Evolutionary conservation across 2,329 filamentous ascomycete species (phyloP).

Genomic region (Alternaria novae-zelandiae): DNA sequence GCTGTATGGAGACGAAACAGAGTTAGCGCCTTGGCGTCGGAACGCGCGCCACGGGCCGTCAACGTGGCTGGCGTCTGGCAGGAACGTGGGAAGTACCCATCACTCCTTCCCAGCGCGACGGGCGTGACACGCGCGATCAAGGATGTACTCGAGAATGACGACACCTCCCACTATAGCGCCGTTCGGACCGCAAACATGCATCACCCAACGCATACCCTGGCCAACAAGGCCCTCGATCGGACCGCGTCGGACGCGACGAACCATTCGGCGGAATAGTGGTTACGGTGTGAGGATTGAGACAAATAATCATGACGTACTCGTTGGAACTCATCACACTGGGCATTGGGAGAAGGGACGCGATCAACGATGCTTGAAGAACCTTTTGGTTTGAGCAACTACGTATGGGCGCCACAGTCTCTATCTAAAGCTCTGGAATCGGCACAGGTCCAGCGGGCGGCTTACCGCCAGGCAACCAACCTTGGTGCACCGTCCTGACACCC

Average conservation of each 20-base stretch:
- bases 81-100: not conserved
- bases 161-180: not conserved
- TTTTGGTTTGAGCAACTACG: not conserved
- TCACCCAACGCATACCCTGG: not conserved
- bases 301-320: not conserved
- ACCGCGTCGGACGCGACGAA: not conserved
- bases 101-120: not conserved
- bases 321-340: not conserved
- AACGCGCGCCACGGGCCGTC: not conserved
- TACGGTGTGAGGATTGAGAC: not conserved
- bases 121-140: not conserved
- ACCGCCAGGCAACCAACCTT: not conserved
- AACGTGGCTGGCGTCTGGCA: not conserved
- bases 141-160: not conserved
- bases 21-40: not conserved
- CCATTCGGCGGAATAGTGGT: not conserved
- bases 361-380: not conserved
- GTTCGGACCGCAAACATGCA: not conserved
- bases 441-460: conserved; percentile 1
- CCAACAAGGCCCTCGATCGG: not conserved
- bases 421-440: not conserved
- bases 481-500: not conserved
- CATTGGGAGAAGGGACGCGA: not conserved
- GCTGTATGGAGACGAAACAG: not conserved
- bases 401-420: not conserved